Evolutionary conservation across 768 basidiomycete genomes (phyloP).

Genomic region (Fomitopsis pulvina): DNA sequence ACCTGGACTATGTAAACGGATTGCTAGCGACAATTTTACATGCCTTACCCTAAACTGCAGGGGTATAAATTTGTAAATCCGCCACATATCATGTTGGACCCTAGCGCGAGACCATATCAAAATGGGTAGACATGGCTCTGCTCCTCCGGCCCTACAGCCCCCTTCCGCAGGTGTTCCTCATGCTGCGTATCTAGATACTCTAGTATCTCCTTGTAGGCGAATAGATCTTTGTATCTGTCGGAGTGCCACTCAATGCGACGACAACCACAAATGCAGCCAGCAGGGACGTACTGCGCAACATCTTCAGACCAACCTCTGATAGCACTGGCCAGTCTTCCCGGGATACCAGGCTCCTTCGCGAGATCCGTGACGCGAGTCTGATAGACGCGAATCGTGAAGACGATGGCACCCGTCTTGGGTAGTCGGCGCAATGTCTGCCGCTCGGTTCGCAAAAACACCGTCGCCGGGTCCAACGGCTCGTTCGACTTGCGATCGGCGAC

Average conservation of each 20-base stretch:
- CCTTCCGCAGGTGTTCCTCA: constrained; percentile 23
- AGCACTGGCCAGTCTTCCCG: constrained; percentile 56
- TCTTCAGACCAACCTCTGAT: constrained; percentile 64
- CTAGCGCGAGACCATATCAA: too few species aligned
- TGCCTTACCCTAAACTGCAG: too few species aligned
- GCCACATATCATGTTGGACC: too few species aligned
- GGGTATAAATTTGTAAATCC: too few species aligned
- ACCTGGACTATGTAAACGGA: too few species aligned
- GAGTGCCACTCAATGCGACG: constrained; percentile 5
- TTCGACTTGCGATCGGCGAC: neutral
- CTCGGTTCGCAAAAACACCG: constrained; percentile 52
- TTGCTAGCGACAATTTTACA: too few species aligned
- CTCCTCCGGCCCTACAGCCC: constrained; percentile 11
- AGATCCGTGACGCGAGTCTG: constrained; percentile 48
- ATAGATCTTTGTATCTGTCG: constrained; percentile 29
- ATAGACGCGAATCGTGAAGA: constrained; percentile 69
- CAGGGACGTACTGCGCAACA: constrained; percentile 41
- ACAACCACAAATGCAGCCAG: constrained; percentile 23
- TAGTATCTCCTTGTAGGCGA: constrained; percentile 27
- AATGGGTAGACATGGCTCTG: constrained; percentile 1
- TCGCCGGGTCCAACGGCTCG: constrained; percentile 16
- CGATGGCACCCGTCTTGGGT: constrained; percentile 53
- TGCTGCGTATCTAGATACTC: constrained; percentile 31
- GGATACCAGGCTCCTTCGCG: constrained; percentile 47
- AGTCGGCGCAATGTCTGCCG: constrained; percentile 63